These are phyloP conservation scores for Leucosporidium yakuticum DNA, from an alignment of 768 basidiomycete genomes.

Conservation along the genomic window DNA sequence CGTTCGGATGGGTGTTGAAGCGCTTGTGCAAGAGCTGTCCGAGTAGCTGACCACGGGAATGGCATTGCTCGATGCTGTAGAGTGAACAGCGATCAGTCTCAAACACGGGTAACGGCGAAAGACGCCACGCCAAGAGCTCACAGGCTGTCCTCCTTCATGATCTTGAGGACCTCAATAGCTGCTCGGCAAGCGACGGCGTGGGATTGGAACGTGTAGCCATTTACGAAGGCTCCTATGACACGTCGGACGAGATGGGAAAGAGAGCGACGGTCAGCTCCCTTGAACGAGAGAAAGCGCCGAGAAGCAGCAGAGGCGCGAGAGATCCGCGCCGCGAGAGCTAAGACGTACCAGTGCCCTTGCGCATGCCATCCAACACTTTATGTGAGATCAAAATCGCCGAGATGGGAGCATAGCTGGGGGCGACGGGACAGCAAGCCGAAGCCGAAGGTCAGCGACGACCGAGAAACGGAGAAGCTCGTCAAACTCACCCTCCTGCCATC, in stretches of 20 bases:
- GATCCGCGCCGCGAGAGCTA: too few relatives aligned
- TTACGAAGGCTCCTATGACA: conserved; percentile 24
- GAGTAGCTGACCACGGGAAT: background rate
- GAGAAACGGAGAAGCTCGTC: background rate
- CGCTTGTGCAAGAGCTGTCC: background rate
- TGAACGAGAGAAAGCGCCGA: too few relatives aligned
- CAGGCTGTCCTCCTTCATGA: conserved; percentile 33
- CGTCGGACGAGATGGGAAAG: background rate
- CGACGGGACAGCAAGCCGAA: too few relatives aligned
- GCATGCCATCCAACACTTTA: conserved; percentile 33
- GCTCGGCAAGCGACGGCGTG: conserved; percentile 31
- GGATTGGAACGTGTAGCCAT: conserved; percentile 36
- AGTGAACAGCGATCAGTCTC: too few relatives aligned
- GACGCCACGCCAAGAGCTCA: background rate
- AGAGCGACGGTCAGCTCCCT: too few relatives aligned
- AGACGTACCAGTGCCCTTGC: conserved; percentile 5
- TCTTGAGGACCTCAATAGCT: conserved; percentile 32
- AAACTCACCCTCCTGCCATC: conserved; percentile 25
- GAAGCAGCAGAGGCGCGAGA: too few relatives aligned
- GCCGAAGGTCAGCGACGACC: background rate
- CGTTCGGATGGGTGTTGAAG: conserved; percentile 7
- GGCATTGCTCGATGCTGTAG: conserved; percentile 13
- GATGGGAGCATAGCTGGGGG: conserved; percentile 17
- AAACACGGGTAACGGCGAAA: too few relatives aligned
- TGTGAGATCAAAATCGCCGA: conserved; percentile 34